These are phyloP conservation scores for Hamiltosporidium tvaerminnensis DNA, from an alignment of 371 early-diverging fungal species.

Conservation along the genomic window DNA sequence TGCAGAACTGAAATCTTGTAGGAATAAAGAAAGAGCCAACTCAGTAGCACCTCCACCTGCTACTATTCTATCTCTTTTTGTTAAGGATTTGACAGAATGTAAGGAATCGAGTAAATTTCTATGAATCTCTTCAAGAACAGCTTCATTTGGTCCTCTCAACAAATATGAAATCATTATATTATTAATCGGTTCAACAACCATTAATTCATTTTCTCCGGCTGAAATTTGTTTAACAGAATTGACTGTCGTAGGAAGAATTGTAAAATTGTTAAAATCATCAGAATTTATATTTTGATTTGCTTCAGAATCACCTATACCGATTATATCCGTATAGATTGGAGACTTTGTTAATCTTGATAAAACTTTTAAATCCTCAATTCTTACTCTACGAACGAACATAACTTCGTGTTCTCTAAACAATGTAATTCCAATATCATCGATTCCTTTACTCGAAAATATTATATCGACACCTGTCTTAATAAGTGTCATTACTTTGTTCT, in stretches of 20 bases:
- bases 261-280: no score
- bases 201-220: no score
- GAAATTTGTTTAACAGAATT: no score
- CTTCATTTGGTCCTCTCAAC: constrained; percentile 81
- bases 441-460: constrained; percentile 90
- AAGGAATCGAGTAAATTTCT: constrained; percentile 87
- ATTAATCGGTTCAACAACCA: constrained; percentile 56
- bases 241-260: no score
- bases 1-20: constrained; percentile 80
- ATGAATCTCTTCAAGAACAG: constrained; percentile 94
- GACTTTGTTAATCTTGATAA: constrained; percentile 92
- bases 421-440: constrained; percentile 93
- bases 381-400: constrained; percentile 82
- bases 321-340: constrained; percentile 58
- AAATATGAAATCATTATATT: constrained; percentile 68
- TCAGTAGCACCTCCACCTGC: constrained; percentile 99
- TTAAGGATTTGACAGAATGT: constrained; percentile 85
- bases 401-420: constrained; percentile 76
- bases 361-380: constrained; percentile 84
- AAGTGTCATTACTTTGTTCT: neutral
- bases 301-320: constrained; percentile 84
- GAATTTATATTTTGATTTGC: constrained; percentile 44
- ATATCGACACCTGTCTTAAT: constrained; percentile 77
- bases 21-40: constrained; percentile 78
- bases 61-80: constrained; percentile 85